Evolutionary conservation across 106 monocot genomes (phyloP), one percentile per base, ranked within the genome.

Genomic region (Posidonia australis): DNA sequence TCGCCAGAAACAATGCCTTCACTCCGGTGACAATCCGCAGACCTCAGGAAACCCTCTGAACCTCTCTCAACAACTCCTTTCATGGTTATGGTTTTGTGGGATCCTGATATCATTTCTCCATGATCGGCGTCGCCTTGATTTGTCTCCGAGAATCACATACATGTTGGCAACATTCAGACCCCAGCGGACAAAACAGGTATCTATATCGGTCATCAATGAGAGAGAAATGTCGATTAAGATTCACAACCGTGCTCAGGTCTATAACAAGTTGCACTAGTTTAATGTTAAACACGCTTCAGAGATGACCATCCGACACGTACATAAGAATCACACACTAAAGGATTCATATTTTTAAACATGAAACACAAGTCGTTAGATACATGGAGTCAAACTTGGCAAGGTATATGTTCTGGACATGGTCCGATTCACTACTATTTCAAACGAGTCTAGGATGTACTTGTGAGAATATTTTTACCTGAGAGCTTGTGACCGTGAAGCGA

Each of bases 401-500:
- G n/a, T n/a, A n/a, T n/a, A n/a, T n/a, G n/a, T n/a, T n/a, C n/a
- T n/a, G n/a, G n/a, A n/a, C n/a, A n/a, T n/a, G n/a, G n/a, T n/a
- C n/a, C n/a, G n/a, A n/a, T n/a, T n/a, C n/a, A n/a, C n/a, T n/a
- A n/a, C n/a, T n/a, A n/a, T n/a, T n/a, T n/a, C n/a, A n/a, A n/a
- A n/a, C n/a, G n/a, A n/a, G n/a, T n/a, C n/a, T n/a, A n/a, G n/a
- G n/a, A n/a, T n/a, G n/a, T n/a, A n/a, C n/a, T n/a, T n/a, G n/a
- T n/a, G n/a, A n/a, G n/a, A n/a, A n/a, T n/a, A n/a, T n/a, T n/a
- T 17, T 30, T 74, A 96, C 94, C 94, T 96, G 57, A 96, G 78
- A 23, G 90, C 94, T 72, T 90, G 94, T 54, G 84, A 80, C 20
- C 90, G 72, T 51, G 94, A 96, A 44, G 94, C 94, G 23, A 87